Base-by-base conservation (phyloP, 495 filamentous ascomycete genomes). In the Rhizodiscina lignyota region DNA sequence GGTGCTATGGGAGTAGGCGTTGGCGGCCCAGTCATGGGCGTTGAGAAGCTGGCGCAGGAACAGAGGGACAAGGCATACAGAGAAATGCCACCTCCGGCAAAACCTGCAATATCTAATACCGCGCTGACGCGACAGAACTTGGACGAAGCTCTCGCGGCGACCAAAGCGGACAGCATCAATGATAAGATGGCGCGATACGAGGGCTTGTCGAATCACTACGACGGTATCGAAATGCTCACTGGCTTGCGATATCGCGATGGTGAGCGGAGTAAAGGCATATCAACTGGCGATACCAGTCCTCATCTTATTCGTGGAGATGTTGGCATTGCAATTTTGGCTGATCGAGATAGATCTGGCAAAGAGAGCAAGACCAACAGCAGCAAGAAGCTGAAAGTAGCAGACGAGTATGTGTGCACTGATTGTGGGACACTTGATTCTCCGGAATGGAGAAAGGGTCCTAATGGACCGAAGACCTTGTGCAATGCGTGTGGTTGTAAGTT, bases 341-440 rank as follows among this genome's bases (percentile, higher is more conserved):
- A 92, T 32, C 73, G 77, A 73, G 44, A 68, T 55, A 5, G 64
- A 20, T 50, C 40, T 1, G 73, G 71, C 18, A 71, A 66, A 0
- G 85, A 92, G 37, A 81, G 92, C 49, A 89, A 92, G 60, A n/a
- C n/a, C n/a, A n/a, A n/a, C n/a, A n/a, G n/a, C n/a, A n/a, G n/a
- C n/a, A 83, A 83, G 59, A 86, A 92, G 50, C 56, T 83, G 23
- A 94, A 93, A 59, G 61, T 84, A 34, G 73, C 79, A 4, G 86
- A 91, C 44, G 89, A 96, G 60, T 94, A 96, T 54, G 81, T 92
- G 21, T 97, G 89, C 54, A 83, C 81, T 10, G 89, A 96, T 55
- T 97, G 89, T 59, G 89, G 87, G 56, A 55, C 50, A 22, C 36
- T 59, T 2, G 89, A 94, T 45, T 91, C 82, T 12, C 89, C 89